Base-by-base conservation (phyloP, 2,329 filamentous ascomycete species). In the Tolypocladium guangdongense region DNA sequence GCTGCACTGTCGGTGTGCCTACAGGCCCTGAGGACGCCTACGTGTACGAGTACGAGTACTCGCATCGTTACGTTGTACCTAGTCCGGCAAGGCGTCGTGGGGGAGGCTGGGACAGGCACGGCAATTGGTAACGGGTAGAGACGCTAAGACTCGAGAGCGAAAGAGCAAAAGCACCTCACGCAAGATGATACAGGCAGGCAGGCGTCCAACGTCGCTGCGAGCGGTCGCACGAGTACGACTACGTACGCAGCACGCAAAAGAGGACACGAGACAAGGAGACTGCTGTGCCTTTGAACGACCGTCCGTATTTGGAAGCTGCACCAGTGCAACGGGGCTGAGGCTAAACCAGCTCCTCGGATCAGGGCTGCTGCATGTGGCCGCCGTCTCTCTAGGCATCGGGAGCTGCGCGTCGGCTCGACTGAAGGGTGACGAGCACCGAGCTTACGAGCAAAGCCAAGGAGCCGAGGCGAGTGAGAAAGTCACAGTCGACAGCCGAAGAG, bases 261-360 rank as follows among this genome's bases (percentile, higher is more conserved):
- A 32, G 6, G 43, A 20, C 27, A 4, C 27, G 27, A 33, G 20
- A 20, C 18, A 10, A 20, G 43, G 18, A 18, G 43, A 33, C 18
- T 47, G 43, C 16, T 16, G 33, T 11, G 32, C 22, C 33, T 1
- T 2, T 11, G 14, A 33, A 8, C 48, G 48, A 50, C n/a, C 33
- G 36, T 50, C 49, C 54, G 46, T 20, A 54, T 41, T 47, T 18
- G 54, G 49, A 52, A 54, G 54, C 54, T 49, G 47, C 32, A 38
- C 22, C 30, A 27, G 12, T 43, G 36, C 22, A 5, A 24, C 14
- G 39, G 46, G 53, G 45, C 35, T 53, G 51, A 46, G 51, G 48
- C 51, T 49, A 35, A 49, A 48, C 38, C 53, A 46, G 36, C 30
- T 39, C 35, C 35, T 49, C 45, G 52, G 48, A 53, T 47, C 48